phyloP scores from a whole-genome alignment of 768 basidiomycete species.

The Suillus tomentosus region DNA sequence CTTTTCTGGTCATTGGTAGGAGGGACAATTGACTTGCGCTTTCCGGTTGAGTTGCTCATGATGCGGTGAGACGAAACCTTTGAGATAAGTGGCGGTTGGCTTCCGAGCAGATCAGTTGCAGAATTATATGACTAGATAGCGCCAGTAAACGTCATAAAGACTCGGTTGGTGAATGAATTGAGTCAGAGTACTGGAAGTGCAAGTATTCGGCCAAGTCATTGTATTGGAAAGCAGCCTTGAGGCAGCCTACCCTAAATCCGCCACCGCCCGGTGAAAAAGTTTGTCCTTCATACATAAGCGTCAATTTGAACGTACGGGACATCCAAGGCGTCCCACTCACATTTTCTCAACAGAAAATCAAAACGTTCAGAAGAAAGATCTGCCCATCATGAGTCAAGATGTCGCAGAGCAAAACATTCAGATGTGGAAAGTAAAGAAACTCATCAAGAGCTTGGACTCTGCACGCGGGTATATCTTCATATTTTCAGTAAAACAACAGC shows the following conservation, averaged over 20 bases:
- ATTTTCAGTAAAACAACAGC: conserved; percentile 8
- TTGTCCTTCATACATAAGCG: not conserved
- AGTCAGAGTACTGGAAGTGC: not conserved
- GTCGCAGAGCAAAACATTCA: conserved; percentile 93
- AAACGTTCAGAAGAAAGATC: conserved; percentile 13
- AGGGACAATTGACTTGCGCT: not conserved
- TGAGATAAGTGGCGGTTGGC: not conserved
- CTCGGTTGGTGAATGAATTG: not conserved
- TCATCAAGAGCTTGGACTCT: conserved; percentile 95
- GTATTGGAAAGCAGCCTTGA: not conserved
- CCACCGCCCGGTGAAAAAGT: conserved; percentile 8
- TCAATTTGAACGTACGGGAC: conserved; percentile 1
- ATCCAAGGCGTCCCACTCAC: conserved; percentile 13
- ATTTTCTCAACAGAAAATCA: conserved; percentile 20
- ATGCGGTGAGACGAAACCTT: not conserved
- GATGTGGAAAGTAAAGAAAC: conserved; percentile 99
- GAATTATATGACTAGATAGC: not conserved
- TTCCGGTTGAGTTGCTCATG: not conserved
- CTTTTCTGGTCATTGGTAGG: not conserved
- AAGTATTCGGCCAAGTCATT: not conserved
- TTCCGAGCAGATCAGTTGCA: not conserved
- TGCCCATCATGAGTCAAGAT: conserved; percentile 76
- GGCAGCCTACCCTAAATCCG: conserved; percentile 13
- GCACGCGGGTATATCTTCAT: conserved; percentile 49
- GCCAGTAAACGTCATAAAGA: not conserved